phyloP scores from a whole-genome alignment of 495 filamentous ascomycete genomes.

The Penicillium dipodomyicola region DNA sequence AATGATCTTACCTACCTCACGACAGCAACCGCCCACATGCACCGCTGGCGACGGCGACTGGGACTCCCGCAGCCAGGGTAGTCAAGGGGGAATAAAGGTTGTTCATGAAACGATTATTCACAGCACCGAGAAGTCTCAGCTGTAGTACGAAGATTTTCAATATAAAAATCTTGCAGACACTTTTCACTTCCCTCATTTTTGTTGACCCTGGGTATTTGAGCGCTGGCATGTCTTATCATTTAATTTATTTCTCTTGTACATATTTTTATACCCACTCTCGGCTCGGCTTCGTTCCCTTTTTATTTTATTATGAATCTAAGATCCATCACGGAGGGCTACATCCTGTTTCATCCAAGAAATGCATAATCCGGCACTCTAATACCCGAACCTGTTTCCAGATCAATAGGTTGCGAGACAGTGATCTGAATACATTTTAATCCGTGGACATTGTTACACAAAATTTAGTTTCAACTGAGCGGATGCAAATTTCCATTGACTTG shows the following conservation, averaged over 20 bases:
- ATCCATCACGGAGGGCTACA: background rate
- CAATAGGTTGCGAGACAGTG: background rate
- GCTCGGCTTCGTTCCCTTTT: background rate
- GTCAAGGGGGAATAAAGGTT: constrained; percentile 30
- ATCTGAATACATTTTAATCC: background rate
- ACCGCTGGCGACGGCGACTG: constrained; percentile 26
- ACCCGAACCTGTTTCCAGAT: background rate
- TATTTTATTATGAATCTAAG: background rate
- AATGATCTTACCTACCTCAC: constrained; percentile 33
- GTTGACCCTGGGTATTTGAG: background rate
- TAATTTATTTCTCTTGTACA: background rate
- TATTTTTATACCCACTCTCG: constrained; percentile 1
- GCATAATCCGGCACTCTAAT: background rate
- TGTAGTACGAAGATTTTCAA: constrained; percentile 8
- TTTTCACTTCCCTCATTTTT: background rate
- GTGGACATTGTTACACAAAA: background rate
- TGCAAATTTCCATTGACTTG: background rate
- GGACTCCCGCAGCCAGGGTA: constrained; percentile 27
- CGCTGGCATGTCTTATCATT: background rate
- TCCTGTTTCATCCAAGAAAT: background rate
- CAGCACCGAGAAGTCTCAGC: constrained; percentile 20
- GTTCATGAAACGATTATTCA: constrained; percentile 33
- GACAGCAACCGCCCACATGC: constrained; percentile 30
- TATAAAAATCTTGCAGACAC: background rate
- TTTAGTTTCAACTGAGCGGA: background rate